phyloP scores from a whole-genome alignment of 306 rosid genomes.

The Calophaca sinica region DNA sequence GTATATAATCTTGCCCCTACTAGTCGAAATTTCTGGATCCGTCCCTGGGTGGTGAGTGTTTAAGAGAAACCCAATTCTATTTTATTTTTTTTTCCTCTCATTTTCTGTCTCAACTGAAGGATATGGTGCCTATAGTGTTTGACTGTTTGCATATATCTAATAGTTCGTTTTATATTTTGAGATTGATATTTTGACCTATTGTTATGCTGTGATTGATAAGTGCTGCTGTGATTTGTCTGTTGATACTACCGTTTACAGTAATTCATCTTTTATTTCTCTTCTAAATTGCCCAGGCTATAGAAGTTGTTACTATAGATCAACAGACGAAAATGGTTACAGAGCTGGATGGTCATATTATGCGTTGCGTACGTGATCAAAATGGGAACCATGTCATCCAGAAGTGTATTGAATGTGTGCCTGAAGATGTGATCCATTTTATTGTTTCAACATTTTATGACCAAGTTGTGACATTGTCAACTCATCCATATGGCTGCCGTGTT shows the following conservation, averaged over 20 bases:
- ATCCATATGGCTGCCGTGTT: conserved; percentile 97
- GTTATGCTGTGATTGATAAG: conserved; percentile 31
- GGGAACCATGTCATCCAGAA: conserved; percentile 97
- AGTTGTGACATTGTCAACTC: conserved; percentile 90
- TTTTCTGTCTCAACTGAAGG: not conserved
- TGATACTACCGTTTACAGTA: not conserved
- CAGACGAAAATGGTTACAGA: conserved; percentile 89
- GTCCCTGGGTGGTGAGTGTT: not conserved
- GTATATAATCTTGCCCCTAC: too few relatives aligned
- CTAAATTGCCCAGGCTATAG: conserved; percentile 72
- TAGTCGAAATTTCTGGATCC: too few relatives aligned
- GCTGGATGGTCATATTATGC: conserved; percentile 91
- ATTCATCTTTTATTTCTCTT: conserved; percentile 12
- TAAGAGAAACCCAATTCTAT: not conserved
- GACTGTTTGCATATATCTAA: too few relatives aligned
- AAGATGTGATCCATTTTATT: conserved; percentile 76
- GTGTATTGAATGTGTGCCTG: conserved; percentile 98
- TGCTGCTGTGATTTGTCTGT: conserved; percentile 11
- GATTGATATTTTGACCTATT: conserved; percentile 14
- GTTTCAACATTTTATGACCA: conserved; percentile 89
- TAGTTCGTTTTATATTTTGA: conserved; percentile 14
- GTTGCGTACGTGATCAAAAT: conserved; percentile 96
- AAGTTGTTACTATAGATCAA: conserved; percentile 92
- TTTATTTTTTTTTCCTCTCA: not conserved
- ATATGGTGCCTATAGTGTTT: too few relatives aligned